Evolutionary conservation across 306 rosid species (phyloP).

Genomic region (Prosopis cineraria): DNA sequence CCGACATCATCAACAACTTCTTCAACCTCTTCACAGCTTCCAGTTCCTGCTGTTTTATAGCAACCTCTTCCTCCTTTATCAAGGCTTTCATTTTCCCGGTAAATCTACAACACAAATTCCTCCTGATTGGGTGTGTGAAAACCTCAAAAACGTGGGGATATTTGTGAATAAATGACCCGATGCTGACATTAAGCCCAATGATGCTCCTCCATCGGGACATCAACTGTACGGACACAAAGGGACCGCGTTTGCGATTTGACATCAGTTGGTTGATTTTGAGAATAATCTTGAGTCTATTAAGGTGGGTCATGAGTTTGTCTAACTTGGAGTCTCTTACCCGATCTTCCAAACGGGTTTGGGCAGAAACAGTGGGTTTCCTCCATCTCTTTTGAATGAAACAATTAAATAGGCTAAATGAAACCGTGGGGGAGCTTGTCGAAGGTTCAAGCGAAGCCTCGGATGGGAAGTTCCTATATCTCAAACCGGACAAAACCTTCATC

Average conservation of each 20-base stretch:
- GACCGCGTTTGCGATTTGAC: slow-evolving; percentile 59
- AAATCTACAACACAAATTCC: slow-evolving; percentile 65
- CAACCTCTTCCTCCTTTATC: slow-evolving; percentile 48
- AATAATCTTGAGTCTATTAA: slow-evolving; percentile 51
- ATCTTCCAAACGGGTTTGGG: slow-evolving; percentile 74
- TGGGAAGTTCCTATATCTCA: slow-evolving; percentile 25
- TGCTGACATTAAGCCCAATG: slow-evolving; percentile 47
- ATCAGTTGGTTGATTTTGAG: slow-evolving; percentile 52
- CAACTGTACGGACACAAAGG: slow-evolving; percentile 65
- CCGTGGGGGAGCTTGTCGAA: slow-evolving; percentile 20
- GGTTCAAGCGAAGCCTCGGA: not conserved
- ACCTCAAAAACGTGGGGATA: slow-evolving; percentile 70
- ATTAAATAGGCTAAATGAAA: slow-evolving; percentile 53
- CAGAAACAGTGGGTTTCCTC: slow-evolving; percentile 60
- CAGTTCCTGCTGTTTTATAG: slow-evolving; percentile 44
- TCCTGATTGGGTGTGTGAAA: slow-evolving; percentile 54
- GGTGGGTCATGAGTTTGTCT: slow-evolving; percentile 53
- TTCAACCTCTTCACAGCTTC: slow-evolving; percentile 62
- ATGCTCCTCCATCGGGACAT: slow-evolving; percentile 72
- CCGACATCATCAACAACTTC: slow-evolving; percentile 68
- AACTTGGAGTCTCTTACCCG: slow-evolving; percentile 59
- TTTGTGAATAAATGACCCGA: slow-evolving; percentile 58
- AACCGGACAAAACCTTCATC: slow-evolving; percentile 41
- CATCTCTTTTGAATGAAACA: slow-evolving; percentile 59
- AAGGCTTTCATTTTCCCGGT: slow-evolving; percentile 45